Evolutionary conservation across 2,329 filamentous ascomycete species (phyloP), one percentile per base, ranked within the genome.

Genomic region (Alternaria longipes): DNA sequence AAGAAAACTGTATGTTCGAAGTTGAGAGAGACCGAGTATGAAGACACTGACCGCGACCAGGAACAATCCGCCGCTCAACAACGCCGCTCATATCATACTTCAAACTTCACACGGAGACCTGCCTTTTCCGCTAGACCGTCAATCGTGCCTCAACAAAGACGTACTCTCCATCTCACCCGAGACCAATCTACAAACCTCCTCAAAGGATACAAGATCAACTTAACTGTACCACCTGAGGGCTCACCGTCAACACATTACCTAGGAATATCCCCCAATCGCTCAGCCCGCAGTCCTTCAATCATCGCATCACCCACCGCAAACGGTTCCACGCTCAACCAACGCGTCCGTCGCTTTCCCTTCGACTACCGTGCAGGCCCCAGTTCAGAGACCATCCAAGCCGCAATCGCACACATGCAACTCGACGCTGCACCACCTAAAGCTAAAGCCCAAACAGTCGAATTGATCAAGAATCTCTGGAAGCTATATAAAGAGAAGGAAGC

Each of bases 401-500:
- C 82, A 3, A 76, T 85, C 18, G 73, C 81, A 5, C 82, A 90
- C 62, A 74, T 91, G 20, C 81, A 85, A 51, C 81, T 91, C 36
- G 77, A 79, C 24, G 80, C 82, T 8, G 74, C 78, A 3, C 79
- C 82, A 1, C 78, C 78, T 8, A 78, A 79, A 40, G 80, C 83
- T 7, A 79, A 80, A 61, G 75, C 79, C 3, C 78, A 82, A 24
- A 75, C 89, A 6, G 78, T 80, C 8, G 72, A 77, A 9, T 75
- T 91, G 4, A 79, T 91, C 41, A 74, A 81, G 11, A 79, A 79
- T 1, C 82, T 94, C 11, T 83, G 86, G 66, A 78, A 80, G 28
- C 83, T 91, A 1, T 91, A 89, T 79, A 84, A 80, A 45, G 81
- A 84, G 46, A 89, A 90, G 63, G 89, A 92, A 79, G 90, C 88